phyloP scores from a whole-genome alignment of 1,284 basidiomycete genomes.

The Cystobasidiaceae sp. region DNA sequence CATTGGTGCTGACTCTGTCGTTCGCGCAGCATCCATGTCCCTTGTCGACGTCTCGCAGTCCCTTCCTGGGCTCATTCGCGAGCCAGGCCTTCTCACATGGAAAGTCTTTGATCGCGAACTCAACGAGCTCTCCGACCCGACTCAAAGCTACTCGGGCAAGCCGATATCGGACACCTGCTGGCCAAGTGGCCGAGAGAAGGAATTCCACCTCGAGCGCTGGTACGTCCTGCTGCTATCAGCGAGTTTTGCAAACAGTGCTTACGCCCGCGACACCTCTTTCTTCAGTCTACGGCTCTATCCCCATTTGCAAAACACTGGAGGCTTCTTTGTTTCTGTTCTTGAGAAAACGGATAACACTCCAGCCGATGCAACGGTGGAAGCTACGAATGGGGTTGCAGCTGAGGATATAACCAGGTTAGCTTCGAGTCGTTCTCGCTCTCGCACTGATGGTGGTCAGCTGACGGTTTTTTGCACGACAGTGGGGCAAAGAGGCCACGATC shows the following conservation, averaged over 20 bases:
- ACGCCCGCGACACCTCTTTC: no score
- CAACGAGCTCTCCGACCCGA: conserved; percentile 34
- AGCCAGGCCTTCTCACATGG: conserved; percentile 72
- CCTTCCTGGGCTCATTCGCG: conserved; percentile 66
- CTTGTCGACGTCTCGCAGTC: conserved; percentile 71
- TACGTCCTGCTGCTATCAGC: no score
- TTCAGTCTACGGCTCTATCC: conserved; percentile 80
- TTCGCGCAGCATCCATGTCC: conserved; percentile 58
- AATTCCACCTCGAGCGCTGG: conserved; percentile 65
- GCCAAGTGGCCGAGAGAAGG: conserved; percentile 64
- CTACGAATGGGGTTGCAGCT: no score
- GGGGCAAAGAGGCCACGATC: no score
- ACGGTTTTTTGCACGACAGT: no score
- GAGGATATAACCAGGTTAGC: no score
- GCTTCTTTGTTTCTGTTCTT: conserved; percentile 94
- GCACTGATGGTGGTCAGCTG: no score
- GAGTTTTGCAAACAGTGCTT: no score
- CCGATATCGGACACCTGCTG: conserved; percentile 69
- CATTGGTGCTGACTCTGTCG: background rate
- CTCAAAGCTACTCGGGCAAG: conserved; percentile 46
- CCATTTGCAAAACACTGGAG: conserved; percentile 93
- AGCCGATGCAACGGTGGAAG: background rate
- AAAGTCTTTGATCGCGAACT: conserved; percentile 52
- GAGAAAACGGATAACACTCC: conserved; percentile 50
- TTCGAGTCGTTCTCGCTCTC: no score